phyloP scores from a whole-genome alignment of 805 yeast species.

The Starmerella ratchasimensis region DNA sequence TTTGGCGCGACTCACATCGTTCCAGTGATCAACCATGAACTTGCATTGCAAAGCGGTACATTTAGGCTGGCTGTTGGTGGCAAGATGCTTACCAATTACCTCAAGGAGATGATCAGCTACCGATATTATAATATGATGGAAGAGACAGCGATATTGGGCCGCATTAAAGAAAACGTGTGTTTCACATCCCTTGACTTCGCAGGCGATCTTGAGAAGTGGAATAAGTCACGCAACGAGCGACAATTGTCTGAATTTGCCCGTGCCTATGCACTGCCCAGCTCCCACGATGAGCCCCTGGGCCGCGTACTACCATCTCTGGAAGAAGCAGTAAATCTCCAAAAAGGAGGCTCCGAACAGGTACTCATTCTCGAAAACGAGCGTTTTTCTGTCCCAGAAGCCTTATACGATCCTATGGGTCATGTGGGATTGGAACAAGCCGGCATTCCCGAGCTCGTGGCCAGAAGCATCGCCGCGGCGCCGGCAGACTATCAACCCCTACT shows the following conservation, averaged over 20 bases:
- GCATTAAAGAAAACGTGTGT: slow-evolving; percentile 68
- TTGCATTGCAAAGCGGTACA: slow-evolving; percentile 72
- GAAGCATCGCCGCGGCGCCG: slow-evolving; percentile 56
- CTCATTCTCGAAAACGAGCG: slow-evolving; percentile 67
- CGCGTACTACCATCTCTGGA: slow-evolving; percentile 34
- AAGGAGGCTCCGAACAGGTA: slow-evolving; percentile 41
- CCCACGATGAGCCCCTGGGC: slow-evolving; percentile 33
- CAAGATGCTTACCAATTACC: slow-evolving; percentile 60
- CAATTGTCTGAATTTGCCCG: slow-evolving; percentile 28
- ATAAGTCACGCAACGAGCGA: slow-evolving; percentile 12
- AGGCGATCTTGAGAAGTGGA: slow-evolving; percentile 32
- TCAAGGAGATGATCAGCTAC: slow-evolving; percentile 75
- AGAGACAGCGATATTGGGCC: slow-evolving; percentile 71
- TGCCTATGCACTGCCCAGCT: slow-evolving; percentile 61
- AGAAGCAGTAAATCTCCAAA: slow-evolving; percentile 14
- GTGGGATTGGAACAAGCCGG: slow-evolving; percentile 71
- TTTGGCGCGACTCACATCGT: slow-evolving; percentile 75
- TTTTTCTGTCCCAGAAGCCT: slow-evolving; percentile 72
- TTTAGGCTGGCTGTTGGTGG: slow-evolving; percentile 80
- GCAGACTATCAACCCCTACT: slow-evolving; percentile 56
- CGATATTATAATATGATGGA: slow-evolving; percentile 88
- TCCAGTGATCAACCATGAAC: slow-evolving; percentile 67
- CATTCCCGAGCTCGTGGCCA: slow-evolving; percentile 53
- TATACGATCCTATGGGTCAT: slow-evolving; percentile 67
- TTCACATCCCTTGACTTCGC: slow-evolving; percentile 52